These are phyloP conservation scores for Colletotrichum lini DNA, from an alignment of 2,329 filamentous ascomycete species.

Conservation along the genomic window DNA sequence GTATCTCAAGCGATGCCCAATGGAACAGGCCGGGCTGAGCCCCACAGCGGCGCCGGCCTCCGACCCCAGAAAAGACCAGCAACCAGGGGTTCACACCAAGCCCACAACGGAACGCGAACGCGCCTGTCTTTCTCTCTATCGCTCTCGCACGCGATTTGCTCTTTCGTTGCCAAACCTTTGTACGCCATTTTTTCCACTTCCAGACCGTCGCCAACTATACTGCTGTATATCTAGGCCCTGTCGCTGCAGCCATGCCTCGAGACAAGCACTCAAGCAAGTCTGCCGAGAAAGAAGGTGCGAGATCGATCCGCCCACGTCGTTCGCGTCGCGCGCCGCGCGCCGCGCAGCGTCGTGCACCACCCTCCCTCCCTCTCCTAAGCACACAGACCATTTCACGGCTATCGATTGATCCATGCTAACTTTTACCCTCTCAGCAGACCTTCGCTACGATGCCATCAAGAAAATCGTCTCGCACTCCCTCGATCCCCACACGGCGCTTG, in stretches of 20 bases:
- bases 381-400: not conserved
- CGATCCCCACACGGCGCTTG: conserved; percentile 27
- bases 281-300: conserved; percentile 23
- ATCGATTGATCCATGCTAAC: not conserved
- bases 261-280: conserved; percentile 15
- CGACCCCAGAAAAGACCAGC: too few relatives aligned
- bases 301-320: not conserved
- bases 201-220: not conserved
- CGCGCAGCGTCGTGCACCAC: not conserved
- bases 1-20: too few relatives aligned
- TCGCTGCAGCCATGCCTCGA: conserved; percentile 28
- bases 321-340: not conserved
- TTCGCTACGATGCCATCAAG: conserved; percentile 33
- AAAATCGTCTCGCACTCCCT: conserved; percentile 28
- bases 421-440: conserved; percentile 2
- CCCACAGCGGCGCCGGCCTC: too few relatives aligned
- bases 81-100: too few relatives aligned
- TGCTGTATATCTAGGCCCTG: not conserved
- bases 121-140: not conserved
- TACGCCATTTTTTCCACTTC: not conserved
- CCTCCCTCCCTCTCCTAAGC: not conserved
- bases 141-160: conserved; percentile 13
- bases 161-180: not conserved
- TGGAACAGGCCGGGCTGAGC: too few relatives aligned
- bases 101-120: conserved; percentile 21